Evolutionary conservation across 139 green algal species (phyloP).

Genomic region (Chlorella sp.): DNA sequence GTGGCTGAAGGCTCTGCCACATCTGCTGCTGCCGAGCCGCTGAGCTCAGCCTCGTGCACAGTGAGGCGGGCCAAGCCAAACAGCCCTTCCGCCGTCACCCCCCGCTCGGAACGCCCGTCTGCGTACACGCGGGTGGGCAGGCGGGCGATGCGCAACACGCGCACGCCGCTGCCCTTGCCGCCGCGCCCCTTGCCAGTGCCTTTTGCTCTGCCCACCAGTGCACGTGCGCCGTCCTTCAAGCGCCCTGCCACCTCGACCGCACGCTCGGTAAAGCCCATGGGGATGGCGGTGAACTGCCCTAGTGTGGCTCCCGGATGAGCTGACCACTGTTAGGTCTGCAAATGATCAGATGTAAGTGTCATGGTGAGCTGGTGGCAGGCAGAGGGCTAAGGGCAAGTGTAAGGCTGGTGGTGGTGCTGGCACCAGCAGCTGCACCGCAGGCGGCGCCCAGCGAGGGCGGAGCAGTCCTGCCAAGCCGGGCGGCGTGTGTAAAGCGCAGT

Average conservation of each 20-base stretch:
- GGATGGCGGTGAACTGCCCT: not conserved
- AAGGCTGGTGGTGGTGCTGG: too few species aligned
- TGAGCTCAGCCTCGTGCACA: conserved; percentile 20
- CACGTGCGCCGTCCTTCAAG: too few species aligned
- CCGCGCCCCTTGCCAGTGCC: not conserved
- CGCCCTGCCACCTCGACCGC: not conserved
- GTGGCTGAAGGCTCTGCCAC: not conserved
- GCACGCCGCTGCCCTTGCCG: not conserved
- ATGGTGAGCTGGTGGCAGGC: too few species aligned
- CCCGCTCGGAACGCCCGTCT: not conserved
- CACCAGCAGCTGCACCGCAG: too few species aligned
- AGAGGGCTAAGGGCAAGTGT: too few species aligned
- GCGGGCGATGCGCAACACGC: not conserved
- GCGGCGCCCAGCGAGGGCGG: too few species aligned
- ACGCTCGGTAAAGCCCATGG: not conserved
- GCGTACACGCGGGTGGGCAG: conserved; percentile 18
- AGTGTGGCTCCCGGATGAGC: too few species aligned
- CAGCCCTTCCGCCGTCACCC: not conserved
- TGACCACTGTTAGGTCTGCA: too few species aligned
- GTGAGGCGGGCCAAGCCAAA: conserved; percentile 17
- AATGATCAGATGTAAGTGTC: too few species aligned
- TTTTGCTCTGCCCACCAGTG: too few species aligned
- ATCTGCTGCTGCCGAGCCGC: not conserved
- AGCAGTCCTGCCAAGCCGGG: too few species aligned
- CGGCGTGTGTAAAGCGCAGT: too few species aligned